phyloP scores from a whole-genome alignment of 2,329 filamentous ascomycete species.

The Passalora sequoiae region DNA sequence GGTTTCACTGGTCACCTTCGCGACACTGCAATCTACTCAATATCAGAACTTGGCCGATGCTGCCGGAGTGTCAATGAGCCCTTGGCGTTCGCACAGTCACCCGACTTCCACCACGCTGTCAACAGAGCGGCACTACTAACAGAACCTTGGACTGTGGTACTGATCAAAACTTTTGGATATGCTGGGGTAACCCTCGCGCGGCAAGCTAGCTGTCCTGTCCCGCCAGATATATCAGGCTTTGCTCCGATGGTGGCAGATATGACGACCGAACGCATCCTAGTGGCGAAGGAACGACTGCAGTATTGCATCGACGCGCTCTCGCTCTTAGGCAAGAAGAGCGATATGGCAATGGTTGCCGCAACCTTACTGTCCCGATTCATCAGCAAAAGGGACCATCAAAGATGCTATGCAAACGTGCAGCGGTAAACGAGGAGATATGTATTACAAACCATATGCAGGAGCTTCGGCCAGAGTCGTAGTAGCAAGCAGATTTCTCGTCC shows the following conservation, averaged over 20 bases:
- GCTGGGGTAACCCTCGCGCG: conserved; percentile 13
- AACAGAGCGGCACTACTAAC: conserved; percentile 21
- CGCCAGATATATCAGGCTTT: neutral
- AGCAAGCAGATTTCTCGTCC: too few relatives aligned
- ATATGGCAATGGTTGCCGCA: conserved; percentile 14
- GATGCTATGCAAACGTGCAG: too few relatives aligned
- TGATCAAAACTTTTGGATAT: conserved; percentile 16
- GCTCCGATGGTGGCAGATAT: neutral
- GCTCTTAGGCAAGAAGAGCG: conserved; percentile 14
- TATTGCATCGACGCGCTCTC: conserved; percentile 13
- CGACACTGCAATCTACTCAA: conserved; percentile 9
- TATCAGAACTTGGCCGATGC: conserved; percentile 18
- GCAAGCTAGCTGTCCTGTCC: conserved; percentile 5
- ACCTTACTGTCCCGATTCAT: conserved; percentile 6
- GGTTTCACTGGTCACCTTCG: conserved; percentile 8
- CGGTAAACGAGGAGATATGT: too few relatives aligned
- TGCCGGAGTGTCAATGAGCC: conserved; percentile 3
- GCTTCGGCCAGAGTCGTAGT: too few relatives aligned
- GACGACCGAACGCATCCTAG: neutral
- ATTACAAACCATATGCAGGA: too few relatives aligned
- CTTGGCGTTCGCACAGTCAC: conserved; percentile 13
- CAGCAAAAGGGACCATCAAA: neutral
- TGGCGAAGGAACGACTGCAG: conserved; percentile 8
- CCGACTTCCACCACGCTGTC: conserved; percentile 18
- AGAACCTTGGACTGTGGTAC: conserved; percentile 19